Conservation (phyloP, 169 alveolate species). For the Plasmodium vivax region DNA sequence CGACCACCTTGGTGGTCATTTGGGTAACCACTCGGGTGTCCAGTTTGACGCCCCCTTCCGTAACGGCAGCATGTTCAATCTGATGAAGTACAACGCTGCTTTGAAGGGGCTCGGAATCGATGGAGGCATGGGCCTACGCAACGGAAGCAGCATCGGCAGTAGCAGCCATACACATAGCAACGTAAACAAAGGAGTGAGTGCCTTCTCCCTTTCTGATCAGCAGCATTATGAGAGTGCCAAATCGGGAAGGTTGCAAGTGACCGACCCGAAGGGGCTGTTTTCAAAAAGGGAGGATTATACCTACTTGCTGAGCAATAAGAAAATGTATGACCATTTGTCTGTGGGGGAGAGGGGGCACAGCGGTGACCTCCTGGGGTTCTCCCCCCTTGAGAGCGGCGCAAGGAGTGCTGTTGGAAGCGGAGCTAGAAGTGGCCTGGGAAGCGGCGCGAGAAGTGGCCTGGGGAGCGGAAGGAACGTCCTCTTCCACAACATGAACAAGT, state of each 20-base stretch:
- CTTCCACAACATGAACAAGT: not conserved
- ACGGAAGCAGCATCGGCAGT: not conserved
- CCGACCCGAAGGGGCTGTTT: not conserved
- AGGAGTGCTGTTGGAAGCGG: not conserved
- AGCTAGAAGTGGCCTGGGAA: not conserved
- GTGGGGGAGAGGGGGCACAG: not conserved
- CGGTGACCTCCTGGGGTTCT: not conserved
- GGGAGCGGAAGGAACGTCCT: not conserved
- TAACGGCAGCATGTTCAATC: not conserved
- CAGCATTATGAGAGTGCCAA: not conserved
- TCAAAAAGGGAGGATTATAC: constrained; percentile 25
- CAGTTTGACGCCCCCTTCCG: not conserved
- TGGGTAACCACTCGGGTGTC: not conserved
- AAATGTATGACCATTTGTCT: constrained; percentile 6
- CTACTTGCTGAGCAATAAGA: constrained; percentile 13
- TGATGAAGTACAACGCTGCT: not conserved
- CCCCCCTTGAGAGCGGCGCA: not conserved
- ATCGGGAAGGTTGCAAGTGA: not conserved
- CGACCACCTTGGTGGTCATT: not conserved
- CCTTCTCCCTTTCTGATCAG: not conserved
- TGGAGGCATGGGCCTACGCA: not conserved
- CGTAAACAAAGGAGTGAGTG: not conserved
- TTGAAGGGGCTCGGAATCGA: not conserved
- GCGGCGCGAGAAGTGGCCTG: not conserved
- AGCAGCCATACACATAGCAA: not conserved